A percentile compares a stretch with the other conserved stretches of the same genome.
These are phyloP conservation scores for Aspergillus sp. DNA, from an alignment of 2,329 filamentous ascomycete genomes.

Conservation along the genomic window DNA sequence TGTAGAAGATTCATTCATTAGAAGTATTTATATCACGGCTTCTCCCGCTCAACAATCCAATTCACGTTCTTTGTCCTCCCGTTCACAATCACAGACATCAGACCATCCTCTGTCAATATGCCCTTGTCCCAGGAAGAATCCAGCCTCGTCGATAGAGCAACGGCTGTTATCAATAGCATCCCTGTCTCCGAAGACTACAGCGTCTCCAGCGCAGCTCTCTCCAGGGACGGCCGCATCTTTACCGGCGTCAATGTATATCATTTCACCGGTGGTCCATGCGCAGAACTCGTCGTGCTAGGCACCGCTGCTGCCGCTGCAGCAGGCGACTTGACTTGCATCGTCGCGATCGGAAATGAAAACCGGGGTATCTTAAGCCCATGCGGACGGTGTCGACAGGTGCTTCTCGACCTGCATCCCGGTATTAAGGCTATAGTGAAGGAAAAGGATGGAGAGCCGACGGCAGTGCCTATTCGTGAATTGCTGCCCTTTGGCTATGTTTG, in stretches of 20 bases:
- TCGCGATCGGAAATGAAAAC: slow-evolving; percentile 22
- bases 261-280: slow-evolving; percentile 29
- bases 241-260: slow-evolving; percentile 28
- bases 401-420: slow-evolving; percentile 24
- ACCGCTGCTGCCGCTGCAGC: slow-evolving; percentile 22
- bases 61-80: not conserved
- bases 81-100: too few species aligned
- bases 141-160: slow-evolving; percentile 19
- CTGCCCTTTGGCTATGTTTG: slow-evolving; percentile 10
- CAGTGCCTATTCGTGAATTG: slow-evolving; percentile 4
- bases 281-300: slow-evolving; percentile 28
- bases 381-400: slow-evolving; percentile 27
- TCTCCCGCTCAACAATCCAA: not conserved
- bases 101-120: slow-evolving; percentile 19
- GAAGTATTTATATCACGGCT: not conserved
- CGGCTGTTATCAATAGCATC: slow-evolving; percentile 19
- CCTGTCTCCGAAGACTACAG: slow-evolving; percentile 22
- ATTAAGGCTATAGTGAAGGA: slow-evolving; percentile 22
- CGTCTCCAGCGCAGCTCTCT: slow-evolving; percentile 20
- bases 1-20: not conserved
- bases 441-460: slow-evolving; percentile 2
- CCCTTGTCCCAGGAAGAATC: slow-evolving; percentile 13
- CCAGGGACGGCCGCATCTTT: slow-evolving; percentile 21
- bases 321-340: slow-evolving; percentile 22
- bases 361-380: slow-evolving; percentile 25